These are phyloP conservation scores for Pharnaceum exiguum DNA, from an alignment of 148 eudicot species.

Conservation along the genomic window DNA sequence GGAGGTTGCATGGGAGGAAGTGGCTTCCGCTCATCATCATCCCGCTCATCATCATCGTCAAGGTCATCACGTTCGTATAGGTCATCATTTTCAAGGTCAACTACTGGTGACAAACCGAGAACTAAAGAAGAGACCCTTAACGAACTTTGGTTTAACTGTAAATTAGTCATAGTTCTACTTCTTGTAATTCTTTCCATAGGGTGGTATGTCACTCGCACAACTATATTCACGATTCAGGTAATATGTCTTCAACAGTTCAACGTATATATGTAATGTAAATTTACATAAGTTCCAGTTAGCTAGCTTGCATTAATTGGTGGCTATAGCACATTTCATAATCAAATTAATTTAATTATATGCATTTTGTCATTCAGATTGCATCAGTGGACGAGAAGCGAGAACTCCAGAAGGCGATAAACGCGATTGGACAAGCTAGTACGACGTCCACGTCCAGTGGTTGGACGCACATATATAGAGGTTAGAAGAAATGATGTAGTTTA, in stretches of 20 bases:
- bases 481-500: no score
- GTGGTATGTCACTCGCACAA: no score
- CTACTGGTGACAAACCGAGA: neutral
- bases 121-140: neutral
- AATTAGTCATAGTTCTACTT: no score
- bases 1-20: neutral
- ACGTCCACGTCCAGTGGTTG: neutral
- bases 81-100: neutral
- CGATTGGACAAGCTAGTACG: neutral
- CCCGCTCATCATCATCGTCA: neutral
- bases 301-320: no score
- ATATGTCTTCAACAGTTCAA: no score
- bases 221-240: no score
- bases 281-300: no score
- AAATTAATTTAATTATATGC: no score
- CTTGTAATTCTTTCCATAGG: no score
- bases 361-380: neutral
- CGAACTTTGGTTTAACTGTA: no score
- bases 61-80: neutral
- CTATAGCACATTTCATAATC: no score
- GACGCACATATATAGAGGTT: neutral
- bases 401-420: neutral
- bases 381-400: neutral
- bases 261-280: no score
- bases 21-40: neutral